Evolutionary conservation across 2,329 filamentous ascomycete species (phyloP).

Genomic region (Graphium sp.): DNA sequence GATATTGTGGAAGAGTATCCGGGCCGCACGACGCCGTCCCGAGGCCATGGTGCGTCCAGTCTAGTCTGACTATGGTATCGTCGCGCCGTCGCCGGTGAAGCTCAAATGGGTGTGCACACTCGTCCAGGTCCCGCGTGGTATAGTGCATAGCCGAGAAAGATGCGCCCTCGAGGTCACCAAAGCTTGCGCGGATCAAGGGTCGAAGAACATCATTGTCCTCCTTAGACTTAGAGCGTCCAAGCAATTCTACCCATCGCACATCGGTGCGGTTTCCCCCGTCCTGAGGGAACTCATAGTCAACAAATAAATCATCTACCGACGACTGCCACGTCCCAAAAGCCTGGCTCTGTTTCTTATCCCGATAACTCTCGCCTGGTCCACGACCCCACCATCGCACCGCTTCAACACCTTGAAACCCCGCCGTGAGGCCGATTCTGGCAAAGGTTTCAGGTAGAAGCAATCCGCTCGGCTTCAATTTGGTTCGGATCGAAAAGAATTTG

Average conservation of each 20-base stretch:
- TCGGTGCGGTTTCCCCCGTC: conserved; percentile 50
- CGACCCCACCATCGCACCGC: conserved; percentile 47
- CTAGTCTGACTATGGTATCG: conserved; percentile 38
- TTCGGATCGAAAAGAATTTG: conserved; percentile 28
- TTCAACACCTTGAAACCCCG: conserved; percentile 19
- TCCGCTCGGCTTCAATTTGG: conserved; percentile 29
- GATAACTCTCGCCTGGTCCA: conserved; percentile 49
- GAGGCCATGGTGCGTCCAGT: conserved; percentile 45
- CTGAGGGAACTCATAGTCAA: conserved; percentile 51
- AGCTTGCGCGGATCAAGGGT: conserved; percentile 23
- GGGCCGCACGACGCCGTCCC: conserved; percentile 47
- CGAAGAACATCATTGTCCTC: background rate
- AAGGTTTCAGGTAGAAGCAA: conserved; percentile 35
- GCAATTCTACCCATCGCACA: conserved; percentile 39
- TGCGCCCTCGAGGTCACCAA: conserved; percentile 25
- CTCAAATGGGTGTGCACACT: conserved; percentile 42
- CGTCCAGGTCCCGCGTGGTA: conserved; percentile 31
- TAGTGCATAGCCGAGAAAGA: conserved; percentile 43
- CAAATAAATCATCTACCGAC: conserved; percentile 32
- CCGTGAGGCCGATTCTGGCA: conserved; percentile 45
- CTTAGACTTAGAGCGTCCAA: conserved; percentile 4
- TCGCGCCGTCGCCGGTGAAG: conserved; percentile 27
- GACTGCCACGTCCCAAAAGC: conserved; percentile 33
- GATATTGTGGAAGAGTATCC: conserved; percentile 29
- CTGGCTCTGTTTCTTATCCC: conserved; percentile 47